A percentile compares a stretch with the other conserved stretches of the same genome.
Evolutionary conservation across 129 eudicot genomes (phyloP).

Genomic region (Deinandra increscens): DNA sequence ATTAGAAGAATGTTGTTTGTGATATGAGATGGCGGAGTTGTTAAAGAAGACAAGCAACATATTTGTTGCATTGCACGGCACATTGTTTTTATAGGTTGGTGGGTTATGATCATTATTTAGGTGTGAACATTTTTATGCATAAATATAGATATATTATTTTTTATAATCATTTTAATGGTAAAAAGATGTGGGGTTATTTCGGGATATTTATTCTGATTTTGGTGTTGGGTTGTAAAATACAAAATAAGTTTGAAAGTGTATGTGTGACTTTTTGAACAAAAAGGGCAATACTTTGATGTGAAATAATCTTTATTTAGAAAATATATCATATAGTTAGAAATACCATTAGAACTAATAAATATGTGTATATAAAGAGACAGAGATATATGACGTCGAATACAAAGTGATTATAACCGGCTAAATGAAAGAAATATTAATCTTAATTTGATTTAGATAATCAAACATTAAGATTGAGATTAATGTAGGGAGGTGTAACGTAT

Average conservation of each 20-base stretch:
- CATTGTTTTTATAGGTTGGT: conserved; percentile 43
- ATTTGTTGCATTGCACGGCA: conserved; percentile 48
- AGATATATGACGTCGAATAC: too few relatives aligned
- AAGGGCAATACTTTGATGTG: not conserved
- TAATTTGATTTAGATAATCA: too few relatives aligned
- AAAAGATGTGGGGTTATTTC: too few relatives aligned
- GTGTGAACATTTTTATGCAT: conserved; percentile 21
- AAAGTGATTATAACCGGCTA: too few relatives aligned
- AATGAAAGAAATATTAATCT: too few relatives aligned
- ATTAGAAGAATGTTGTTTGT: conserved; percentile 5
- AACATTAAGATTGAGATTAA: too few relatives aligned
- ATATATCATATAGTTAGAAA: too few relatives aligned
- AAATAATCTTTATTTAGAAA: not conserved
- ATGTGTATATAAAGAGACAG: too few relatives aligned
- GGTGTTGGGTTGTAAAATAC: not conserved
- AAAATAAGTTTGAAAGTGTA: not conserved
- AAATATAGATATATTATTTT: not conserved
- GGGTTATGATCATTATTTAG: conserved; percentile 26
- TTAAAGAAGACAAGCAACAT: conserved; percentile 34
- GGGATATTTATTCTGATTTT: not conserved
- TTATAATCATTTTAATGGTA: not conserved
- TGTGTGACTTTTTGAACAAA: not conserved
- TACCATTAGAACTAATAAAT: too few relatives aligned
- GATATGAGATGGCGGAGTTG: conserved; percentile 43
- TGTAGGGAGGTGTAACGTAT: too few relatives aligned